Conservation (phyloP, 225 moss, liverwort and hornwort genomes). For the Asterella californica region DNA sequence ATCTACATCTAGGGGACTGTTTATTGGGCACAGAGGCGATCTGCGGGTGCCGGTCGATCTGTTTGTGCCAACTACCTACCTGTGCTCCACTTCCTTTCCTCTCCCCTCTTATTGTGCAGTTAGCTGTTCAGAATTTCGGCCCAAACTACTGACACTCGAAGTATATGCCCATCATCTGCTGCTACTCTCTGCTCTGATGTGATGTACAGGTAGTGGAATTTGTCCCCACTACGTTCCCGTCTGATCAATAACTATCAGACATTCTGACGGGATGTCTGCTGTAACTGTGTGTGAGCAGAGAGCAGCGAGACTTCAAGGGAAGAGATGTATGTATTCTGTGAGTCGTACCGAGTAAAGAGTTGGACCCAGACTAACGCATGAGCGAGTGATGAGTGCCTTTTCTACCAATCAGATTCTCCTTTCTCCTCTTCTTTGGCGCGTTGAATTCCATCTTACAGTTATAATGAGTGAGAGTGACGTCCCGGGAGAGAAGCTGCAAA, state of each 20-base stretch:
- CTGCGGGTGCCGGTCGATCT: neutral
- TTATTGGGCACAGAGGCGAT: neutral
- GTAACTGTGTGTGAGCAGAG: too few relatives aligned
- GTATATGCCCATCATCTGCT: neutral
- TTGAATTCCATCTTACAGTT: neutral
- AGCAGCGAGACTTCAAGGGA: neutral
- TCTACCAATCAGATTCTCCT: constrained; percentile 2
- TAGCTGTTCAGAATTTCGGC: neutral
- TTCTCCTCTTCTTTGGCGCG: constrained; percentile 3
- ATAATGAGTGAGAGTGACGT: constrained; percentile 4
- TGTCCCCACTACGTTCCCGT: neutral
- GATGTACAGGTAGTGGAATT: neutral
- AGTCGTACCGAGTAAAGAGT: neutral
- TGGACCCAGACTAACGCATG: neutral
- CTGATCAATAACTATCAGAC: neutral
- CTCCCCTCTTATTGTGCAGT: neutral
- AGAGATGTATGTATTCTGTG: neutral
- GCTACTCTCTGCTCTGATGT: neutral
- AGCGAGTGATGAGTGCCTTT: neutral
- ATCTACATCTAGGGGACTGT: too few relatives aligned
- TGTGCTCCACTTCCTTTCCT: constrained; percentile 7
- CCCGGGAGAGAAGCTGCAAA: neutral
- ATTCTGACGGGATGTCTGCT: neutral
- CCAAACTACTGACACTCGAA: neutral
- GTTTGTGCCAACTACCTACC: neutral